Evolutionary conservation across 352 stramenopile genomes (phyloP).

Genomic region (Globisporangium cylindrosporum): DNA sequence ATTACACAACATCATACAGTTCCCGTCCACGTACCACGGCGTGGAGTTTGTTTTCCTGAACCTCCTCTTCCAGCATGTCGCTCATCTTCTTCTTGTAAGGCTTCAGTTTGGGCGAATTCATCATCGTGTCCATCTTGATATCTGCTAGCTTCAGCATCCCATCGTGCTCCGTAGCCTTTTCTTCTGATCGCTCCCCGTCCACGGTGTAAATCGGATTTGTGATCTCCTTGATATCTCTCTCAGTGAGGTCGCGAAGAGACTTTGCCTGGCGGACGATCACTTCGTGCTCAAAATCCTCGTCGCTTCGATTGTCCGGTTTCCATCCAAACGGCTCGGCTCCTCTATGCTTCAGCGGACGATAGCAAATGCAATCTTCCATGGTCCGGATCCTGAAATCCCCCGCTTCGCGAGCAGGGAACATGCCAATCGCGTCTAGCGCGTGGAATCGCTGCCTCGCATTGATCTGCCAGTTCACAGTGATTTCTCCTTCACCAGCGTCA

Average conservation of each 20-base stretch:
- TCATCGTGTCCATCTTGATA: constrained; percentile 29
- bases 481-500: constrained; percentile 45
- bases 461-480: constrained; percentile 56
- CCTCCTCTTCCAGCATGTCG: constrained; percentile 51
- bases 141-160: constrained; percentile 21
- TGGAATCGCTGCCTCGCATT: constrained; percentile 55
- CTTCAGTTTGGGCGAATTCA: constrained; percentile 35
- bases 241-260: constrained; percentile 28
- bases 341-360: constrained; percentile 42
- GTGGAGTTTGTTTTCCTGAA: constrained; percentile 26
- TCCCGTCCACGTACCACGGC: constrained; percentile 21
- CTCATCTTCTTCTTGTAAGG: constrained; percentile 49
- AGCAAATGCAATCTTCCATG: constrained; percentile 65
- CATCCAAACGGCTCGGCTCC: constrained; percentile 41
- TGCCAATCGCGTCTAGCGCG: constrained; percentile 52
- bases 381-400: constrained; percentile 28
- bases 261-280: constrained; percentile 39
- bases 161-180: constrained; percentile 13
- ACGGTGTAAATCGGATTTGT: not conserved
- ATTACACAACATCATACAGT: not conserved
- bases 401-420: constrained; percentile 41
- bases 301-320: constrained; percentile 27
- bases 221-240: constrained; percentile 26
- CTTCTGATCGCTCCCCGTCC: constrained; percentile 16
- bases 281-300: constrained; percentile 35